These are phyloP conservation scores for Prunus armeniaca DNA, from an alignment of 306 rosid genomes.

Conservation along the genomic window DNA sequence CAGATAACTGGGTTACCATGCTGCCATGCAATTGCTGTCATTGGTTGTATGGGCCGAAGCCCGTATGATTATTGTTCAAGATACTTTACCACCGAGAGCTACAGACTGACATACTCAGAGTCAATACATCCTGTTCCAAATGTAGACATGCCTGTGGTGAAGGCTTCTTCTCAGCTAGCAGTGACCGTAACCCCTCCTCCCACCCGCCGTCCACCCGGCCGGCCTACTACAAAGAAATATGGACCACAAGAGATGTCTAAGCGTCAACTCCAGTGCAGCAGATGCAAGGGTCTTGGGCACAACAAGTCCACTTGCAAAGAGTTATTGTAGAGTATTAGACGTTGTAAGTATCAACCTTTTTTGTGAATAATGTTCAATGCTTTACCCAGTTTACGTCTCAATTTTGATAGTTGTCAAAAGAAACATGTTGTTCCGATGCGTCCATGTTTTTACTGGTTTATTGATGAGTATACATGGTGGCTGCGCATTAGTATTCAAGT, in stretches of 20 bases:
- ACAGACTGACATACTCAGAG: constrained; percentile 79
- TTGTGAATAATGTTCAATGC: neutral
- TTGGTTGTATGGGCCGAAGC: constrained; percentile 53
- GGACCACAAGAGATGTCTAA: constrained; percentile 61
- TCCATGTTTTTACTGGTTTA: neutral
- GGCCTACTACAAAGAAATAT: constrained; percentile 74
- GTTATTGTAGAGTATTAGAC: constrained; percentile 31
- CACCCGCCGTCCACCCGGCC: constrained; percentile 89
- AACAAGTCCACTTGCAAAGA: constrained; percentile 95
- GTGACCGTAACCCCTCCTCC: constrained; percentile 92
- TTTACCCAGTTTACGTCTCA: neutral
- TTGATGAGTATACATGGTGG: constrained; percentile 1
- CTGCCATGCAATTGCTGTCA: constrained; percentile 79
- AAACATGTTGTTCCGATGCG: neutral
- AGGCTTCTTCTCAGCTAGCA: constrained; percentile 45
- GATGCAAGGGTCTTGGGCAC: constrained; percentile 93
- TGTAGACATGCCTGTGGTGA: constrained; percentile 39
- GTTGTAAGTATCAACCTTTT: constrained; percentile 29
- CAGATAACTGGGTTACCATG: constrained; percentile 81
- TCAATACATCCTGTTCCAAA: constrained; percentile 52
- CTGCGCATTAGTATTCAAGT: neutral
- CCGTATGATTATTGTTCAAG: constrained; percentile 85
- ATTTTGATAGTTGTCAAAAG: neutral
- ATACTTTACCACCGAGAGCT: constrained; percentile 71
- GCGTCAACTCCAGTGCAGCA: constrained; percentile 94